phyloP scores from a whole-genome alignment of 306 rosid species.

The Geum urbanum region DNA sequence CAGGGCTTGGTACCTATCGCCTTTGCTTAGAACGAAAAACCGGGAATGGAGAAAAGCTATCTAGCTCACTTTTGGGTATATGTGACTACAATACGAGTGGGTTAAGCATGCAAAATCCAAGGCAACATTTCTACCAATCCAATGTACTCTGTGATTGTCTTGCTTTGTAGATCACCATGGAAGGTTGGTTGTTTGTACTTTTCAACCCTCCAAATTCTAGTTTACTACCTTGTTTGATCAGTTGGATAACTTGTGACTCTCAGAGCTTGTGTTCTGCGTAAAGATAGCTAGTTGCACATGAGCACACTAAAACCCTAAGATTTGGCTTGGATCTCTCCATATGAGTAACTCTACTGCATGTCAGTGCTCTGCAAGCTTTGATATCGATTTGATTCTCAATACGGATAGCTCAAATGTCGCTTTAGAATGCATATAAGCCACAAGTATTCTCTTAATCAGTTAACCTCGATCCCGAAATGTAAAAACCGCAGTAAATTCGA shows the following conservation, averaged over 20 bases:
- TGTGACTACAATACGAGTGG: not conserved
- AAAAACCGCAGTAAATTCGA: too few relatives aligned
- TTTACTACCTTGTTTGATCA: not conserved
- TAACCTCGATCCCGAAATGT: too few relatives aligned
- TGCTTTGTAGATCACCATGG: not conserved
- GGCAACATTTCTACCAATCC: not conserved
- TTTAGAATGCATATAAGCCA: constrained; percentile 23
- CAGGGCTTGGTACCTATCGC: constrained; percentile 7
- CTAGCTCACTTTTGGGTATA: constrained; percentile 4
- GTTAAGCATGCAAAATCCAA: not conserved
- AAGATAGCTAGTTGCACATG: not conserved
- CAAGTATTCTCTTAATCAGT: constrained; percentile 10
- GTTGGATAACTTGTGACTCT: not conserved
- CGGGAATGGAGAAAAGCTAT: not conserved
- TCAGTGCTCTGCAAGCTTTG: not conserved
- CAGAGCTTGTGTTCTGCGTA: not conserved
- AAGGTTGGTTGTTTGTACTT: not conserved
- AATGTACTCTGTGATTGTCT: not conserved
- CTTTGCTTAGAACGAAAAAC: constrained; percentile 20
- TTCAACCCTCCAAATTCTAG: not conserved
- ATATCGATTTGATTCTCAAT: constrained; percentile 4
- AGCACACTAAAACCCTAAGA: not conserved
- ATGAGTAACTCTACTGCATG: too few relatives aligned
- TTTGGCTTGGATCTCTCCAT: not conserved
- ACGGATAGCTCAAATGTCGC: constrained; percentile 33